Evolutionary conservation across 2,329 filamentous ascomycete genomes (phyloP).

Genomic region (Diaporthe vexans): DNA sequence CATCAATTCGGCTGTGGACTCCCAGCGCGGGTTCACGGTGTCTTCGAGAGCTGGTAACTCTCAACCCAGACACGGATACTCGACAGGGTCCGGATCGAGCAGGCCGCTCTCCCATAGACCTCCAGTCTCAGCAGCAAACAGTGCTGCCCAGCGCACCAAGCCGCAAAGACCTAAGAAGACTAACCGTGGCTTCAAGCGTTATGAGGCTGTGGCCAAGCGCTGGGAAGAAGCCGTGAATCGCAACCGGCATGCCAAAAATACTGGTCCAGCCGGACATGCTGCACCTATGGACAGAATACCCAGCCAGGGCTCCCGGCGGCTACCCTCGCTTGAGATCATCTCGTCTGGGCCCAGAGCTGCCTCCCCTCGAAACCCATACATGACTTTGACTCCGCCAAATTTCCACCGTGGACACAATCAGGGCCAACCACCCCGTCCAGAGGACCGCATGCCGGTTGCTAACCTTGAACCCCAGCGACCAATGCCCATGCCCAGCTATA

Average conservation of each 20-base stretch:
- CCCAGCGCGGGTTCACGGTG: not conserved
- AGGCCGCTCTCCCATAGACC: not conserved
- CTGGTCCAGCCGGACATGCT: slow-evolving; percentile 19
- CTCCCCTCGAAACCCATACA: slow-evolving; percentile 35
- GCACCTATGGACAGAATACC: slow-evolving; percentile 40
- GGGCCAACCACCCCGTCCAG: slow-evolving; percentile 8
- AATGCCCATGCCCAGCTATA: slow-evolving; percentile 16
- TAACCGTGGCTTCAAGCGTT: slow-evolving; percentile 62
- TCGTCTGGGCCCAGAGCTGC: slow-evolving; percentile 37
- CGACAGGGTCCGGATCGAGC: not conserved
- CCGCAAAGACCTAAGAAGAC: slow-evolving; percentile 51
- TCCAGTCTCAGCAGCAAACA: not conserved
- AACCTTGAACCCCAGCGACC: slow-evolving; percentile 23
- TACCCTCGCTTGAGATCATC: slow-evolving; percentile 36
- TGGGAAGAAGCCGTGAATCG: slow-evolving; percentile 52
- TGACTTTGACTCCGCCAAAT: slow-evolving; percentile 40
- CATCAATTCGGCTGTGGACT: not conserved
- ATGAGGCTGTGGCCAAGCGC: slow-evolving; percentile 52
- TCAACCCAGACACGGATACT: not conserved
- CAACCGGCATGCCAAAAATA: slow-evolving; percentile 45
- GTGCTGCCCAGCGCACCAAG: slow-evolving; percentile 42
- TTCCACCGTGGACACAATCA: slow-evolving; percentile 21
- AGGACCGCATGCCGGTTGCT: slow-evolving; percentile 26
- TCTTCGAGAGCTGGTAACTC: not conserved
- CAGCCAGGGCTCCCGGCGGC: slow-evolving; percentile 41